Base-by-base conservation (phyloP, 129 eudicot genomes). In the Tagetes patula region DNA sequence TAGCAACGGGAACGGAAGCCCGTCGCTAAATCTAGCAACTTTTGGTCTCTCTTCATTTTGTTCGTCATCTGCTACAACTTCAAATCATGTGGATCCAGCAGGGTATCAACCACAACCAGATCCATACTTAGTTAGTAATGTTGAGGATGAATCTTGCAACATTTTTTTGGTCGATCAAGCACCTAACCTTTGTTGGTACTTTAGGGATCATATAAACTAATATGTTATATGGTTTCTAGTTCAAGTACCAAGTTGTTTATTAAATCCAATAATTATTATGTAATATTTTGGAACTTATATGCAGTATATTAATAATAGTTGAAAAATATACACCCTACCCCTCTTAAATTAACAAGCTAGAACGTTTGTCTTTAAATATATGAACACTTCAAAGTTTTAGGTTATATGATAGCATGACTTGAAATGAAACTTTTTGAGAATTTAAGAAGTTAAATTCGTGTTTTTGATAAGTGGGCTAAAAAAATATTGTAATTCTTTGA, bases 91-190 rank as follows among this genome's bases (percentile, higher is more conserved):
- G 31, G 84, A 80, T 55, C 76, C 80, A 2, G 80, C 70, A 12
- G 49, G 65, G 14, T 76, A 81, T 65, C 86, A 80, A 27, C 78
- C 78, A 8, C 89, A 84, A 4, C 3, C 72, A 12, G 86, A 80
- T 52, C 71, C 79, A 33, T 76, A 72, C 64, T 36, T 75, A 56
- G 86, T 77, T 52, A 73, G 75, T 32, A 71, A 52, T 6, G 79
- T 62, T 32, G 73, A 75, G 77, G 82, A 86, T 31, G 87, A 84
- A 20, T 82, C 96, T 2, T 74, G 86, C 85, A 82, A 82, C 72
- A 72, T 86, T 4, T 89, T 69, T 79, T 84, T 84, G 63, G 87
- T 84, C 43, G 96, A 89, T 84, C 89, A 84, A 84, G 81, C 86
- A 10, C 89, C 87, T 8, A 83, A 62, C 31, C 83, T 89, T 75